Base-by-base conservation (phyloP, 495 filamentous ascomycete genomes). In the Hamigera avellanea region DNA sequence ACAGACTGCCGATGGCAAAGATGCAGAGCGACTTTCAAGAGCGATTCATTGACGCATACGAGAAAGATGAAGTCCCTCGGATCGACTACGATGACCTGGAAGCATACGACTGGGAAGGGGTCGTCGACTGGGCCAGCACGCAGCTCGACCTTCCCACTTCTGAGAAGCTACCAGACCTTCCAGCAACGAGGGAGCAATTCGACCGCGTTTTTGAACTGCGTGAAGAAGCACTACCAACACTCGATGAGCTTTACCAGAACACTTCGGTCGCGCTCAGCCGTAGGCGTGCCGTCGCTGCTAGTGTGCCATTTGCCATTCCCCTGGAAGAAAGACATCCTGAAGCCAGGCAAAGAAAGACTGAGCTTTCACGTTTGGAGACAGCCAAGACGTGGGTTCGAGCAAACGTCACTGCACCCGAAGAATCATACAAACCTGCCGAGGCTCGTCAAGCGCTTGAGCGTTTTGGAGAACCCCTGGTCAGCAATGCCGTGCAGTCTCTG, bases 1-100 rank as follows among this genome's bases (percentile, higher is more conserved):
- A 78, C 32, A 68, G 70, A 32, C 59, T 69, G 8, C 70, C 75
- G 17, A 69, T 93, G 28, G 65, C 80, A 6, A 74, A 76, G 36
- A 59, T 96, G 49, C 78, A 80, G 18, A 58, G 60, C n/a, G 76
- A 83, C 42, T 93, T 96, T 50, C 81, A 86, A 42, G 66, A 76
- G 21, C 64, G 66, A 12, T 95, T 85, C 51, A 57, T 87, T 14
- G 66, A 72, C 28, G 93, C 84, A 0, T 96, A 95, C 48, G 72
- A 72, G 33, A 66, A 69, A 2, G 71, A 72, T 7, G 63, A 80
- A 34, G 42, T 96, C 0, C 80, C 82, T 2, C 48, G 60, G 1
- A 69, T 99, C 19, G 67, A 95, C 54, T 89, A 76, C 41, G 59
- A 78, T 26, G 54, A 93, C 42, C 62, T 86, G 4, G 61, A 75